These are phyloP conservation scores for Ceratocystis lukuohia DNA, from an alignment of 2,329 filamentous ascomycete genomes.

Conservation along the genomic window DNA sequence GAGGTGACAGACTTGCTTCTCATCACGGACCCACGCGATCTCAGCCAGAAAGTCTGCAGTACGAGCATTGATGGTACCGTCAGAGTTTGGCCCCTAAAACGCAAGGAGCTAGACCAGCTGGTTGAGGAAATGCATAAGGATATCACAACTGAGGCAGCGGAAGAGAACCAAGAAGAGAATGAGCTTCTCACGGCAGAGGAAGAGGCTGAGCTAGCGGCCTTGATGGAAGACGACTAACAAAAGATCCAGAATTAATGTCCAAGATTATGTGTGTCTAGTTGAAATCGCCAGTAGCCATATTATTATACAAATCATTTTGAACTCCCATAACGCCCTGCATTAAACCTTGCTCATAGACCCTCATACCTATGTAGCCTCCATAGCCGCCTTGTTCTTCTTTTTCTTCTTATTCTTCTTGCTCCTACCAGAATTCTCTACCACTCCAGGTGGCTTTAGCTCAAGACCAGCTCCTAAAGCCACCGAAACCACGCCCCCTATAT, in stretches of 20 bases:
- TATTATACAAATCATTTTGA: constrained; percentile 6
- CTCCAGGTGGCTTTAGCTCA: not conserved
- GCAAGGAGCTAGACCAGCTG: constrained; percentile 40
- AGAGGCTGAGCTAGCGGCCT: constrained; percentile 77
- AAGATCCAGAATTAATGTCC: not conserved
- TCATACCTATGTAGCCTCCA: not conserved
- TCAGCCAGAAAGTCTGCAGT: constrained; percentile 49
- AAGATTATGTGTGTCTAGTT: not conserved
- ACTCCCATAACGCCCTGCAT: not conserved
- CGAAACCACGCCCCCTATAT: not conserved
- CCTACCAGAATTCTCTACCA: not conserved
- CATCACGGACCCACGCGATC: constrained; percentile 31
- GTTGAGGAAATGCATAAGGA: constrained; percentile 35
- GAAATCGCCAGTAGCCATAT: not conserved
- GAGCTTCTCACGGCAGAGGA: constrained; percentile 70
- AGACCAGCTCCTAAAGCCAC: not conserved
- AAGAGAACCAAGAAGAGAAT: constrained; percentile 33
- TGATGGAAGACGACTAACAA: constrained; percentile 55
- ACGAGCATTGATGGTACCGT: constrained; percentile 84
- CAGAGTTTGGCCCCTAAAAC: constrained; percentile 64
- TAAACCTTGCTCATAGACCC: not conserved
- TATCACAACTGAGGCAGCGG: constrained; percentile 34
- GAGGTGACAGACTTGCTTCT: constrained; percentile 75
- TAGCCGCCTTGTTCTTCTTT: constrained; percentile 14
- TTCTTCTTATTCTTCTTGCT: constrained; percentile 17